Evolutionary conservation across 176 grass and related monocot genomes (phyloP), one percentile per base, ranked within the genome.

Genomic region (Oryza longistaminata): DNA sequence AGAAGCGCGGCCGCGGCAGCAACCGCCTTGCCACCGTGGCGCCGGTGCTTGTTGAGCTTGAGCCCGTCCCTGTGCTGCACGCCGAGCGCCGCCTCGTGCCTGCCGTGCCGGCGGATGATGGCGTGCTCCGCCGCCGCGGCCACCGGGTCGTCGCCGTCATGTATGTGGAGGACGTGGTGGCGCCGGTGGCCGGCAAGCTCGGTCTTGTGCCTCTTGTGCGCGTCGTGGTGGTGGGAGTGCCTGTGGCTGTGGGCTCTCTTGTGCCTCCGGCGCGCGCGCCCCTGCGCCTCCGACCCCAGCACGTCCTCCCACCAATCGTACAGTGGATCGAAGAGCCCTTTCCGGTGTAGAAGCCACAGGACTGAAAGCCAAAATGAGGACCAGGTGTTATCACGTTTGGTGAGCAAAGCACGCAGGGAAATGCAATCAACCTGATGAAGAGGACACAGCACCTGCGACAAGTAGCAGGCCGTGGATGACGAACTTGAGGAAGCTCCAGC

Each of bases 281-380:
- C 35, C 35, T 37, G 35, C 35, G 35, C 35, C 9, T 68, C 76
- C 2, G 26, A 35, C 68, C 88, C 83, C 55, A 89, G 76, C 58
- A 82, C 58, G 44, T 83, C 90, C 19, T 87, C 79, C 85, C 85
- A 91, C 90, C 92, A 94, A 76, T 97, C 78, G 77, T 92, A 88
- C 31, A 94, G 26, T 17, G 88, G 90, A 76, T 93, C 92, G 75
- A 94, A 94, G 34, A 94, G 74, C 12, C 95, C 95, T 73, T 93
- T 91, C 70, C 88, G 88, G 82, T 94, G 92, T 33, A 97, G 67
- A 70, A 97, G 52, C 90, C 92, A 93, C 73, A 93, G 42, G 42
- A 93, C 66, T 60, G 55, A 40, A 87, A 60, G 55, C 11, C 15
- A 37, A 78, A 7, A 85, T 11, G 16, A 73, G 67, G 52, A 61